Evolutionary conservation across 805 yeast species (phyloP).

Genomic region (Zygoascus ofunaensis): DNA sequence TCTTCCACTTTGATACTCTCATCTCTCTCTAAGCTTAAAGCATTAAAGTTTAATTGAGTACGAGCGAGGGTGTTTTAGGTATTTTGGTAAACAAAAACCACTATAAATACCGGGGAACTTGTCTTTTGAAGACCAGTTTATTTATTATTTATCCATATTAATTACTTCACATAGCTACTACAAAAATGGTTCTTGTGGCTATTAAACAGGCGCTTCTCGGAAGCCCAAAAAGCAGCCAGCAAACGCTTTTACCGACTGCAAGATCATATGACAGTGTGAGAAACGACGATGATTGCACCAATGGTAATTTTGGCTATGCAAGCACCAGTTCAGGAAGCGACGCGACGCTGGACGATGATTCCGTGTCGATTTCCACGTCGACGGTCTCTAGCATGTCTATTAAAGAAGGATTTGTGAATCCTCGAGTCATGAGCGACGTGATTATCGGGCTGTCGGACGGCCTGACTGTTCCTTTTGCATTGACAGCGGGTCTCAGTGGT

Average conservation of each 20-base stretch:
- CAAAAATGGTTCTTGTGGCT: slow-evolving; percentile 27
- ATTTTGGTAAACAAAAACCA: too few relatives aligned
- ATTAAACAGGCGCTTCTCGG: slow-evolving; percentile 25
- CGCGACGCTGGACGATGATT: slow-evolving; percentile 7
- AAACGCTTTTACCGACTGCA: slow-evolving; percentile 25
- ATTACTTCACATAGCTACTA: too few relatives aligned
- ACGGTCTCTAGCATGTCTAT: slow-evolving; percentile 6
- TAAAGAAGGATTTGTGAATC: slow-evolving; percentile 30
- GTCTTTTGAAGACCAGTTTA: too few relatives aligned
- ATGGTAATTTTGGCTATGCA: not conserved
- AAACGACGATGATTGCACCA: slow-evolving; percentile 11
- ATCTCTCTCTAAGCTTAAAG: too few relatives aligned
- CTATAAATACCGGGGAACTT: too few relatives aligned
- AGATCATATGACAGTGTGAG: slow-evolving; percentile 18
- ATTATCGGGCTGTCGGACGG: slow-evolving; percentile 95
- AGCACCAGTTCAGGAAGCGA: not conserved
- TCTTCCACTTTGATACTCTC: too few relatives aligned
- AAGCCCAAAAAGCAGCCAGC: slow-evolving; percentile 8
- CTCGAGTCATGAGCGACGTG: slow-evolving; percentile 87
- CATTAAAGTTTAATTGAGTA: too few relatives aligned
- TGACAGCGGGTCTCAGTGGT: slow-evolving; percentile 90
- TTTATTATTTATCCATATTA: too few relatives aligned
- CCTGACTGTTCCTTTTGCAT: slow-evolving; percentile 95
- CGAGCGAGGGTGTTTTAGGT: too few relatives aligned
- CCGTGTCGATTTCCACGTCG: slow-evolving; percentile 12